Evolutionary conservation across 2,329 filamentous ascomycete genomes (phyloP).

Genomic region (Parasarocladium wereldwijsianum): DNA sequence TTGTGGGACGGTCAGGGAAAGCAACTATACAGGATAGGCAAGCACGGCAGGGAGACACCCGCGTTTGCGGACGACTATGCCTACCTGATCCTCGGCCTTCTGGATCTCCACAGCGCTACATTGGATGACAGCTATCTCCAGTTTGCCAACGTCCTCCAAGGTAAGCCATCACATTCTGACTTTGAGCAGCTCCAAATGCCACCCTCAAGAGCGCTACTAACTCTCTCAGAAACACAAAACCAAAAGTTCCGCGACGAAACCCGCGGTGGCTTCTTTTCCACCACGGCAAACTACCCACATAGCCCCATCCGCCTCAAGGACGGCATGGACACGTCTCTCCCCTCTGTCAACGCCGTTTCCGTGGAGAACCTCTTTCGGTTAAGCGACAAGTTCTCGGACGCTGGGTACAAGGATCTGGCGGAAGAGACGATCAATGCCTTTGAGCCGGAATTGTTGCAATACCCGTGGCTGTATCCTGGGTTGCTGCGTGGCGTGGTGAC

Average conservation of each 20-base stretch:
- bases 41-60: slow-evolving; percentile 45
- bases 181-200: background rate
- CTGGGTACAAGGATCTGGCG: slow-evolving; percentile 48
- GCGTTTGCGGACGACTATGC: slow-evolving; percentile 94
- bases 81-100: slow-evolving; percentile 66
- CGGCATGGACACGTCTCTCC: slow-evolving; percentile 85
- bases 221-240: slow-evolving; percentile 50
- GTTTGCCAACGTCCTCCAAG: slow-evolving; percentile 72
- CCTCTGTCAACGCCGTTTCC: slow-evolving; percentile 79
- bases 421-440: slow-evolving; percentile 70
- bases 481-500: slow-evolving; percentile 65
- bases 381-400: slow-evolving; percentile 51
- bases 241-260: slow-evolving; percentile 59
- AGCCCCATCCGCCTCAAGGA: slow-evolving; percentile 81
- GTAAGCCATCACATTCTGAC: too few relatives aligned
- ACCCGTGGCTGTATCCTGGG: slow-evolving; percentile 81
- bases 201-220: too few relatives aligned
- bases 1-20: slow-evolving; percentile 53
- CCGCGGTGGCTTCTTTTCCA: slow-evolving; percentile 62
- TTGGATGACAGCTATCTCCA: slow-evolving; percentile 60
- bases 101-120: slow-evolving; percentile 75
- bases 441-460: slow-evolving; percentile 80
- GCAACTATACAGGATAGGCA: slow-evolving; percentile 61
- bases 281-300: slow-evolving; percentile 44
- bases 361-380: slow-evolving; percentile 78